These are phyloP conservation scores for Starmerella asiatica DNA, from an alignment of 805 yeast species.

Conservation along the genomic window DNA sequence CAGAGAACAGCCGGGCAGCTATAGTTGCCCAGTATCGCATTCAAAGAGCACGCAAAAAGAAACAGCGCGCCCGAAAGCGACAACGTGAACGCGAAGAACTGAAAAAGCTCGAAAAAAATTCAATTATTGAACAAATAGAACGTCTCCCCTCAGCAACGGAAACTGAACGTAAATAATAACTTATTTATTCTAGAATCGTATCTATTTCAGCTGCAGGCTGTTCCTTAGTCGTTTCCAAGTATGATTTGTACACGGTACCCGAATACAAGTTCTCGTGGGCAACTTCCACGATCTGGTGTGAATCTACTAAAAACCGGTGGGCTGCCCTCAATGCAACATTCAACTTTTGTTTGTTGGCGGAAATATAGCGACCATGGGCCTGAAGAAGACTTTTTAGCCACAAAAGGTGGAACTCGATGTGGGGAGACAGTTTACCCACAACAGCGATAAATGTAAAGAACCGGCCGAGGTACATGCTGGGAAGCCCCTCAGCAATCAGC, in stretches of 20 bases:
- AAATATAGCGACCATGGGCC: conserved; percentile 65
- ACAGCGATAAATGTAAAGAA: conserved; percentile 56
- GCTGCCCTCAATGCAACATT: conserved; percentile 52
- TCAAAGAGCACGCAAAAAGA: conserved; percentile 27
- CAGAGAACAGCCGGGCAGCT: conserved; percentile 25
- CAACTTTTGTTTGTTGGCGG: conserved; percentile 46
- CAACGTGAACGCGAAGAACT: conserved; percentile 13
- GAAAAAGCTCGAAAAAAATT: too few relatives aligned
- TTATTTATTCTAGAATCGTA: neutral
- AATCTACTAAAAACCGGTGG: conserved; percentile 42
- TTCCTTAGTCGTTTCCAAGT: neutral
- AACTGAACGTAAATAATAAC: too few relatives aligned
- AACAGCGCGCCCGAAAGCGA: conserved; percentile 23
- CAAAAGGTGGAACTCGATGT: conserved; percentile 65
- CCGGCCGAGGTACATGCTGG: conserved; percentile 59
- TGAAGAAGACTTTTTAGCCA: conserved; percentile 67
- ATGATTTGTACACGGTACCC: conserved; percentile 2
- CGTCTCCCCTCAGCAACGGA: too few relatives aligned
- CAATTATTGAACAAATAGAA: too few relatives aligned
- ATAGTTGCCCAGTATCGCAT: conserved; percentile 24
- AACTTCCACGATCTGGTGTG: conserved; percentile 18
- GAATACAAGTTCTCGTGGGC: conserved; percentile 17
- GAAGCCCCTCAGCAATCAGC: conserved; percentile 55
- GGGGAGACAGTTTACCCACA: conserved; percentile 57
- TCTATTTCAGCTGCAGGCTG: neutral